Evolutionary conservation across 352 stramenopile species (phyloP), one percentile per base, ranked within the genome.

Genomic region (Phytopythium ostracodes): DNA sequence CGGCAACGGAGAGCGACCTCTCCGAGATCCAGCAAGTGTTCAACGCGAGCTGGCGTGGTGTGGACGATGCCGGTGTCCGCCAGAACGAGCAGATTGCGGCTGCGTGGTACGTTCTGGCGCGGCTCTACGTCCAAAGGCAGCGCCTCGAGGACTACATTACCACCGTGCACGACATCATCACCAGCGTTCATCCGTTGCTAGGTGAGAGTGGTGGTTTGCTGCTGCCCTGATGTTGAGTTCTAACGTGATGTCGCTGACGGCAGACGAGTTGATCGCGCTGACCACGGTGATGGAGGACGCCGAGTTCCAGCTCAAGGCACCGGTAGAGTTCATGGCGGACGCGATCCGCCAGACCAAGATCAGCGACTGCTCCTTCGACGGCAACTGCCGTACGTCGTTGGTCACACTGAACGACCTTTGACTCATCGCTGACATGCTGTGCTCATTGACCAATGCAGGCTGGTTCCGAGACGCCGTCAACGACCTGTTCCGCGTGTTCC

Each of bases 271-370:
- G 2, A 69, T 76, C 20, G 9, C 35, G 11, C 78, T 81, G 47
- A 87, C 79, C 0, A 54, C 55, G 12, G 66, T 69, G 17, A 77
- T 92, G 67, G 81, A 89, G 52, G 62, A 62, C 8, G 76, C 79
- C 0, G 80, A 91, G 60, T 89, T 87, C 31, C 56, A 64, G 15
- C 65, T 92, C 53, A 88, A 92, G 52, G 63, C 64, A 2, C 56
- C 73, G 0, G 70, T 89, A 33, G 77, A 91, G 63, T 87, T 81
- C 59, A 78, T 81, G 58, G 89, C 76, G 0, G 67, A 82, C 27
- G 64, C 64, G 4, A 73, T 91, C 9, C 79, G 78, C 6, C 43
- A 56, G 2, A 75, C 71, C 67, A 91, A 85, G 50, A 77, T 89
- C 25, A 58, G 63, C 20, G 81, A 92, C 62, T 92, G 81, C 56